Percentiles rank a stretch among this genome's conserved stretches.
Conservation (phyloP, 768 basidiomycete genomes). For the Macrolepiota fuliginosa region DNA sequence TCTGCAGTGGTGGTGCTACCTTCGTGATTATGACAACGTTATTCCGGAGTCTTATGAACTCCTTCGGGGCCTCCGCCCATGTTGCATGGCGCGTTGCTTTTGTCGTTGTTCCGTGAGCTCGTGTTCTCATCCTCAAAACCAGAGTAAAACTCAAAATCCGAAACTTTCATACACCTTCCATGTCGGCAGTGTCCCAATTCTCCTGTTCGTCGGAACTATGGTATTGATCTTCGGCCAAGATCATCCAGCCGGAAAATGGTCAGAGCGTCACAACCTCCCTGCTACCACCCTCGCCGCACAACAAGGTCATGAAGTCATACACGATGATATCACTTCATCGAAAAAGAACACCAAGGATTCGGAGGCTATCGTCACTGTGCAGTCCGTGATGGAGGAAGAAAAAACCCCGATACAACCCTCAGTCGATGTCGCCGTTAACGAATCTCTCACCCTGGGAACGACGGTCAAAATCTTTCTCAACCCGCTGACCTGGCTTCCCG, state of each 20-base stretch:
- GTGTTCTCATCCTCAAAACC: too few species aligned
- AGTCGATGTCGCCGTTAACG: conserved; percentile 44
- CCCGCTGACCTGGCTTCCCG: conserved; percentile 54
- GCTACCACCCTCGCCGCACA: conserved; percentile 4
- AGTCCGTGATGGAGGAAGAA: conserved; percentile 17
- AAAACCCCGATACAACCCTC: conserved; percentile 22
- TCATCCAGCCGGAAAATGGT: conserved; percentile 54
- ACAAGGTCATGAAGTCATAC: not conserved
- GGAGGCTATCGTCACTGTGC: conserved; percentile 10
- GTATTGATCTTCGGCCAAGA: conserved; percentile 48
- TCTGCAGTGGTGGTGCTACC: conserved; percentile 41
- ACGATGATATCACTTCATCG: not conserved
- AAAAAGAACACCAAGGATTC: not conserved
- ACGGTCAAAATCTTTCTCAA: conserved; percentile 31
- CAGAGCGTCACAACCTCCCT: conserved; percentile 38
- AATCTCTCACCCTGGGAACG: conserved; percentile 34
- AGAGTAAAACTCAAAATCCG: too few species aligned
- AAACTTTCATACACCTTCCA: not conserved
- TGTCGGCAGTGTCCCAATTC: conserved; percentile 36
- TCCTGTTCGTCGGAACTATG: conserved; percentile 39
- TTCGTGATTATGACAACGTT: conserved; percentile 57
- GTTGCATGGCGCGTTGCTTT: conserved; percentile 56
- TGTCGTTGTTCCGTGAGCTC: conserved; percentile 44
- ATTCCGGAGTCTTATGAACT: conserved; percentile 35
- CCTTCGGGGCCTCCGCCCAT: conserved; percentile 36